phyloP scores from a whole-genome alignment of 495 filamentous ascomycete genomes.

The Rhizodiscina lignyota region DNA sequence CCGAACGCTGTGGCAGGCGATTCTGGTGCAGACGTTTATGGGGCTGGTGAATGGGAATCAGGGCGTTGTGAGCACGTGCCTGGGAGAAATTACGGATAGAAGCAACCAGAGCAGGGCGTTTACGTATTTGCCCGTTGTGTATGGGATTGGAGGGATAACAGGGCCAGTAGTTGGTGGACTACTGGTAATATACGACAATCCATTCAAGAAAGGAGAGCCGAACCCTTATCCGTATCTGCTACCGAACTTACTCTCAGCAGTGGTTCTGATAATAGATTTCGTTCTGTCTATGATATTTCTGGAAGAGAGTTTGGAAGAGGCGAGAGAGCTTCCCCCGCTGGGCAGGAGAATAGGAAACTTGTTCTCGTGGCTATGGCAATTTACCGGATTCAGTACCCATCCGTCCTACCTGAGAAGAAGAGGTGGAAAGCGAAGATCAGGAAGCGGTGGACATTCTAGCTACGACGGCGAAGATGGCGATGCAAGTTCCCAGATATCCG shows the following conservation, averaged over 20 bases:
- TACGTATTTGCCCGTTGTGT: slow-evolving; percentile 81
- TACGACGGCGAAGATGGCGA: slow-evolving; percentile 23
- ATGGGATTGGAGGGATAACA: slow-evolving; percentile 83
- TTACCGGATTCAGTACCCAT: slow-evolving; percentile 34
- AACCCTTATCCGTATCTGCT: slow-evolving; percentile 66
- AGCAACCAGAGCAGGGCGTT: slow-evolving; percentile 88
- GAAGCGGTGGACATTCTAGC: slow-evolving; percentile 6
- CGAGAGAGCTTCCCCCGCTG: slow-evolving; percentile 42
- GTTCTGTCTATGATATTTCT: slow-evolving; percentile 58
- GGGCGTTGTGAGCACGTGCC: slow-evolving; percentile 73
- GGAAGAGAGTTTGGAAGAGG: slow-evolving; percentile 75
- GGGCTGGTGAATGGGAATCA: slow-evolving; percentile 86
- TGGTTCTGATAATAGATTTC: slow-evolving; percentile 55
- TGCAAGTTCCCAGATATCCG: slow-evolving; percentile 12
- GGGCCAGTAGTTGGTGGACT: slow-evolving; percentile 83
- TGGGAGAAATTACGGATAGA: slow-evolving; percentile 89
- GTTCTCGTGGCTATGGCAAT: slow-evolving; percentile 61
- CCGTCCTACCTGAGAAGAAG: slow-evolving; percentile 40
- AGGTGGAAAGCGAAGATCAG: slow-evolving; percentile 3
- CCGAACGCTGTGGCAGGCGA: slow-evolving; percentile 61
- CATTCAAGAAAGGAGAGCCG: slow-evolving; percentile 29
- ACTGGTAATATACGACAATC: slow-evolving; percentile 36
- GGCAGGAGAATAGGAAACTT: slow-evolving; percentile 38
- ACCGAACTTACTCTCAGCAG: slow-evolving; percentile 64
- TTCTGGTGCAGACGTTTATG: slow-evolving; percentile 76